These are phyloP conservation scores for Sphenostylis stenocarpa DNA, from an alignment of 306 rosid genomes.

Conservation along the genomic window DNA sequence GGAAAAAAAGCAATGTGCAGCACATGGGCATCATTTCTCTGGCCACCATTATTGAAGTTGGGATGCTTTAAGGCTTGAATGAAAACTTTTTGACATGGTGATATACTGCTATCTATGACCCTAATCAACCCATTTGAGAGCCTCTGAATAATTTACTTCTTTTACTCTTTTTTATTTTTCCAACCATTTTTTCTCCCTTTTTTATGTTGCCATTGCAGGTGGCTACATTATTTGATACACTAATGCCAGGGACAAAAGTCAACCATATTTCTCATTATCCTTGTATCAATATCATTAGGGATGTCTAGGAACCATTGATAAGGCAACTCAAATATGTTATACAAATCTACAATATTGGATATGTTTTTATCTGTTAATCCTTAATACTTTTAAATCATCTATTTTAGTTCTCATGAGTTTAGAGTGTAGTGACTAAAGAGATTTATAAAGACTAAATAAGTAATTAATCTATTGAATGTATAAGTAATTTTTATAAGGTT, in stretches of 20 bases:
- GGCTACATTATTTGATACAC: slow-evolving; percentile 31
- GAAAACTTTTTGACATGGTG: slow-evolving; percentile 17
- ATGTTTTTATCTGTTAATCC: too few relatives aligned
- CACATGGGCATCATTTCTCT: slow-evolving; percentile 32
- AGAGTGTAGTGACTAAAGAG: too few relatives aligned
- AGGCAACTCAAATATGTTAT: slow-evolving; percentile 13
- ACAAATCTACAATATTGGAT: too few relatives aligned
- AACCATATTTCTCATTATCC: slow-evolving; percentile 29
- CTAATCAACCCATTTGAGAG: slow-evolving; percentile 15
- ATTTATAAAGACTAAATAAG: too few relatives aligned
- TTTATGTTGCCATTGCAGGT: slow-evolving; percentile 19
- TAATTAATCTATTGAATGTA: not conserved
- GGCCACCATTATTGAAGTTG: slow-evolving; percentile 26
- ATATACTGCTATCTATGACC: slow-evolving; percentile 15
- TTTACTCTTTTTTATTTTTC: not conserved
- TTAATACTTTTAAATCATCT: too few relatives aligned
- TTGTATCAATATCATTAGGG: slow-evolving; percentile 23
- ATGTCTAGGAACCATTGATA: slow-evolving; percentile 25
- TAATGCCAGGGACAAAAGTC: slow-evolving; percentile 20
- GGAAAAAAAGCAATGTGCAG: not conserved
- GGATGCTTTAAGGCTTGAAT: slow-evolving; percentile 22
- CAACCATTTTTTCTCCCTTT: not conserved
- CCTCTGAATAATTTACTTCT: slow-evolving; percentile 7
- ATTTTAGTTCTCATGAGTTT: too few relatives aligned
- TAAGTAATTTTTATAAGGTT: not conserved